Evolutionary conservation across 176 grass and related monocot species (phyloP).

Genomic region (Oropetium thomaeum): DNA sequence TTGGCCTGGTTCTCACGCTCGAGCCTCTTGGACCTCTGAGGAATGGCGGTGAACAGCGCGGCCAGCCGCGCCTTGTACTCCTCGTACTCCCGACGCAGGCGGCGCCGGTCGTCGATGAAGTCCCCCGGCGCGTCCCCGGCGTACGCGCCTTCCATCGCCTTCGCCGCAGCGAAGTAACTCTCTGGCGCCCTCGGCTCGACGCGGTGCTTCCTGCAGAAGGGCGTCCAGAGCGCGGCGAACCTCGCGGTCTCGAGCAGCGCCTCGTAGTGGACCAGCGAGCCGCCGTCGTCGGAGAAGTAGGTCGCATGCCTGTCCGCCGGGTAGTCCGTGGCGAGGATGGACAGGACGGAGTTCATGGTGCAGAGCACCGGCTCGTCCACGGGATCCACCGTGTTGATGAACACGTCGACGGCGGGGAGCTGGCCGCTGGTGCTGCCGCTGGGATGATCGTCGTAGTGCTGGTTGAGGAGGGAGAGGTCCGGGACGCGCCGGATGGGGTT

Average conservation of each 20-base stretch:
- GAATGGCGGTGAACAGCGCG: constrained; percentile 25
- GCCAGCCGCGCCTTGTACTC: constrained; percentile 34
- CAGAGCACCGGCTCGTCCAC: constrained; percentile 44
- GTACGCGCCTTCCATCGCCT: neutral
- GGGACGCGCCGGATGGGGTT: constrained; percentile 31
- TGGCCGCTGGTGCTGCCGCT: too few relatives aligned
- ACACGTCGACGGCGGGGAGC: constrained; percentile 41
- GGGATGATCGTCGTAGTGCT: constrained; percentile 41
- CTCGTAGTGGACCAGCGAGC: constrained; percentile 42
- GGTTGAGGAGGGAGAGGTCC: constrained; percentile 17
- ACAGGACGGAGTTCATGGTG: constrained; percentile 47
- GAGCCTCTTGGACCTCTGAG: constrained; percentile 13
- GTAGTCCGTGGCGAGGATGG: constrained; percentile 51
- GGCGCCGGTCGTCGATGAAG: constrained; percentile 14
- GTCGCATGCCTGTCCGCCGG: constrained; percentile 40
- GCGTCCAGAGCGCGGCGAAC: constrained; percentile 42
- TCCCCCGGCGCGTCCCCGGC: constrained; percentile 33
- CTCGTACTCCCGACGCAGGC: constrained; percentile 40
- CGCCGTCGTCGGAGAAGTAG: constrained; percentile 53
- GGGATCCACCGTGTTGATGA: constrained; percentile 50
- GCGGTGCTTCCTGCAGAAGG: constrained; percentile 48
- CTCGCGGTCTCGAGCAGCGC: constrained; percentile 39
- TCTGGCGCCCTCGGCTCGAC: constrained; percentile 46
- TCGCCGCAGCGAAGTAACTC: constrained; percentile 39
- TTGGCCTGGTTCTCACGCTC: constrained; percentile 2